Conservation (phyloP, 1,284 basidiomycete species). For the Ceratobasidium sp. region DNA sequence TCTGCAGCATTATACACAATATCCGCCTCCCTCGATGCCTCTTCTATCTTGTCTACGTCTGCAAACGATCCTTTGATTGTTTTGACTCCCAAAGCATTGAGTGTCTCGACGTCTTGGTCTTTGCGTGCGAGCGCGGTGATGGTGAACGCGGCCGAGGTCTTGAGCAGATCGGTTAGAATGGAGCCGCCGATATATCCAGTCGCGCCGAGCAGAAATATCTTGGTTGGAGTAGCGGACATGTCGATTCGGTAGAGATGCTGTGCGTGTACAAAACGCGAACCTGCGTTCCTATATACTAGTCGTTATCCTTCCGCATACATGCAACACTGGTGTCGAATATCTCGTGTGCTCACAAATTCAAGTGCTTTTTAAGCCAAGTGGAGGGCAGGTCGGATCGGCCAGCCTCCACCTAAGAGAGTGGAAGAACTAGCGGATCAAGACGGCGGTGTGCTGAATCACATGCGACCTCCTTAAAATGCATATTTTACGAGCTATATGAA, state of each 20-base stretch:
- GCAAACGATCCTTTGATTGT: constrained; percentile 53
- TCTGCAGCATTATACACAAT: constrained; percentile 57
- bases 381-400: background rate
- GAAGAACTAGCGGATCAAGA: background rate
- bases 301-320: constrained; percentile 1
- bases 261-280: background rate
- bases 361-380: background rate
- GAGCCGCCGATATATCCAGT: constrained; percentile 57
- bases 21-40: constrained; percentile 54
- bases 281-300: constrained; percentile 1
- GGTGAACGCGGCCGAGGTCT: constrained; percentile 50
- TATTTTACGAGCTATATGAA: background rate
- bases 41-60: constrained; percentile 53
- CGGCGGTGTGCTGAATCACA: constrained; percentile 16
- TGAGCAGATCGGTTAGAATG: constrained; percentile 51
- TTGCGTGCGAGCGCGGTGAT: constrained; percentile 56
- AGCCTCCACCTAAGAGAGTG: too few relatives aligned
- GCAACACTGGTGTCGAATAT: constrained; percentile 9
- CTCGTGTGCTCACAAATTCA: background rate
- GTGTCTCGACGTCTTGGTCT: constrained; percentile 52
- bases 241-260: background rate
- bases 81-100: constrained; percentile 52
- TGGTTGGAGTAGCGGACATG: constrained; percentile 36
- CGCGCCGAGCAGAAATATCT: constrained; percentile 55
- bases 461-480: background rate